phyloP scores from a whole-genome alignment of 768 basidiomycete genomes.

The Tricholoma saponaceum region DNA sequence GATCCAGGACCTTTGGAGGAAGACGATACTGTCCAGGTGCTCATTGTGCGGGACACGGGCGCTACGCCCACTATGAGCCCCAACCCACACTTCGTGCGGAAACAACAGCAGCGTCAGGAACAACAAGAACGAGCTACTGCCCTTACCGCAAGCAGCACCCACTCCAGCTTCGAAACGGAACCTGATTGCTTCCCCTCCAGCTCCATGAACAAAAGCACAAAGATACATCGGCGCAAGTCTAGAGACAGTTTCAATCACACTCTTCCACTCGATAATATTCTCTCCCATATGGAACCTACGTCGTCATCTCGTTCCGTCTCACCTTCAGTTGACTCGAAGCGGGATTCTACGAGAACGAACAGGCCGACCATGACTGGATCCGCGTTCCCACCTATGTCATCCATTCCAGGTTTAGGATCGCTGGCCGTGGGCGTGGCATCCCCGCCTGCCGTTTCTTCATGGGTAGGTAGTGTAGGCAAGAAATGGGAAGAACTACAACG shows the following conservation, averaged over 20 bases:
- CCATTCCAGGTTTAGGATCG: constrained; percentile 36
- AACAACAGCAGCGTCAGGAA: constrained; percentile 22
- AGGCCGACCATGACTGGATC: constrained; percentile 12
- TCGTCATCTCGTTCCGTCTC: constrained; percentile 9
- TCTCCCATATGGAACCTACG: not conserved
- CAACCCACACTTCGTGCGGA: constrained; percentile 37
- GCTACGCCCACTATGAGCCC: constrained; percentile 47
- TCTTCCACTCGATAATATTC: not conserved
- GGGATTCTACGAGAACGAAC: constrained; percentile 5
- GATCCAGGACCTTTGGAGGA: constrained; percentile 6
- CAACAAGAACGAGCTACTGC: constrained; percentile 4
- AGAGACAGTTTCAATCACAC: constrained; percentile 7
- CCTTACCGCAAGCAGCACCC: not conserved
- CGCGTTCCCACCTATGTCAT: constrained; percentile 28
- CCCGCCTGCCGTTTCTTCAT: constrained; percentile 28
- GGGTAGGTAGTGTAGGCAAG: constrained; percentile 59
- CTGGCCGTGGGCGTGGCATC: constrained; percentile 19
- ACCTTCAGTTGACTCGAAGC: constrained; percentile 7
- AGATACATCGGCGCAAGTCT: constrained; percentile 20
- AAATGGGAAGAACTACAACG: constrained; percentile 56
- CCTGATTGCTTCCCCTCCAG: constrained; percentile 7
- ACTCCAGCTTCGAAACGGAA: constrained; percentile 4
- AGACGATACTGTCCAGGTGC: constrained; percentile 25
- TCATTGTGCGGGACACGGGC: constrained; percentile 46
- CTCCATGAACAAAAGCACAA: constrained; percentile 5